Evolutionary conservation across 2,329 filamentous ascomycete species (phyloP), one percentile per base, ranked within the genome.

Genomic region (Alternaria tenuissima): DNA sequence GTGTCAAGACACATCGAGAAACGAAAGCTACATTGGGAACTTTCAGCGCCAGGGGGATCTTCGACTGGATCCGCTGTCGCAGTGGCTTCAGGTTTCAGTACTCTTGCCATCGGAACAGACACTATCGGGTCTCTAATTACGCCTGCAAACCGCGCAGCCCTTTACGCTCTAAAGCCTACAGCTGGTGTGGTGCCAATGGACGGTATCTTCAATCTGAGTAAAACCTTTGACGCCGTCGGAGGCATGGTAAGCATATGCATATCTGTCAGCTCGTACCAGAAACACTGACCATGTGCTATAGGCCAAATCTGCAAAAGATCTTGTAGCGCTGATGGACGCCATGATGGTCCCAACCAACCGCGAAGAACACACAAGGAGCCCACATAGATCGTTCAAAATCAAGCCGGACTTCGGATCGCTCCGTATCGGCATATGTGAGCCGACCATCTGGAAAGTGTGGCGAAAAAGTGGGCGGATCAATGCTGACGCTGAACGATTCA

Each of bases 151-250:
- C 68, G 76, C 41, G 73, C 75, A 18, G 78, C 67, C 4, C 57
- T 81, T 16, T 81, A 81, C 46, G 78, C 76, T 6, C 52, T 81
- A 34, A 81, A 80, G 51, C 74, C 74, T 3, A 77, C 75, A 2
- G 70, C 72, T n/a, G 75, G 76, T 14, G 66, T 75, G 24, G 67
- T 77, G 4, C 76, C 76, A 7, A 76, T 75, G 69, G 76, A 78
- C 51, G 76, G 76, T 12, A 75, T 77, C 20, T 77, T 77, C 59
- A 69, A 68, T 16, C 65, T 77, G 2, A 76, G 73, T 59, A 73
- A 73, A 47, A 75, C 71, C 8, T 78, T 77, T 24, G 75, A 78
- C 47, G 69, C 72, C 5, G 73, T 72, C 8, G 75, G 73, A 9
- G 76, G 73, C 32, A 76, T 77, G 70, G 71, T 73, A 64, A 30